A percentile compares a stretch with the other conserved stretches of the same genome.
Conservation (phyloP, 2,329 filamentous ascomycete genomes). For the Talaromyces sp. region DNA sequence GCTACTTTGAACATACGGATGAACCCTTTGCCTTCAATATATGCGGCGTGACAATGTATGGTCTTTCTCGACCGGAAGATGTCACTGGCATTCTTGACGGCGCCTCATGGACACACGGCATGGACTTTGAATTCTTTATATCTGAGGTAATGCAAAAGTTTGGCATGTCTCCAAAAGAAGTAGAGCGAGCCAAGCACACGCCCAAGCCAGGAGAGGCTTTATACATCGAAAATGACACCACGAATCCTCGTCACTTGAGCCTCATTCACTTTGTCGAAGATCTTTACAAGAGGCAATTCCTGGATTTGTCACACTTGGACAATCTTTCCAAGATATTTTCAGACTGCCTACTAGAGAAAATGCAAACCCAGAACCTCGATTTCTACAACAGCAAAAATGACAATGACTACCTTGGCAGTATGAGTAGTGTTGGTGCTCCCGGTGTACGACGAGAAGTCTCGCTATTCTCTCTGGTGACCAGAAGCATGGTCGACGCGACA, state of each 20-base stretch:
- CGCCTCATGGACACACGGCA: background rate
- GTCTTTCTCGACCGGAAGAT: slow-evolving; percentile 1
- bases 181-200: background rate
- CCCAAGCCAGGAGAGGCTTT: background rate
- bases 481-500: slow-evolving; percentile 3
- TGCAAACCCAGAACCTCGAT: background rate
- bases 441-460: background rate
- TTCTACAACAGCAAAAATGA: background rate
- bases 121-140: slow-evolving; percentile 2
- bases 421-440: background rate
- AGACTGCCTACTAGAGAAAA: background rate
- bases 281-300: background rate
- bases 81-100: slow-evolving; percentile 4
- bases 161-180: background rate
- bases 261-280: background rate
- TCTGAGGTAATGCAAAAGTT: slow-evolving; percentile 3
- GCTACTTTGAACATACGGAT: background rate
- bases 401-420: background rate
- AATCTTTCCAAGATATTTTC: background rate
- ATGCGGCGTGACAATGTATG: slow-evolving; percentile 1
- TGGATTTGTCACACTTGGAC: background rate
- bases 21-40: slow-evolving; percentile 1
- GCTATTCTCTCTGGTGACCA: background rate
- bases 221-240: background rate
- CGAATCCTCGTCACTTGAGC: background rate